Evolutionary conservation across 2,329 filamentous ascomycete species (phyloP).

Genomic region (Emmonsia crescens): DNA sequence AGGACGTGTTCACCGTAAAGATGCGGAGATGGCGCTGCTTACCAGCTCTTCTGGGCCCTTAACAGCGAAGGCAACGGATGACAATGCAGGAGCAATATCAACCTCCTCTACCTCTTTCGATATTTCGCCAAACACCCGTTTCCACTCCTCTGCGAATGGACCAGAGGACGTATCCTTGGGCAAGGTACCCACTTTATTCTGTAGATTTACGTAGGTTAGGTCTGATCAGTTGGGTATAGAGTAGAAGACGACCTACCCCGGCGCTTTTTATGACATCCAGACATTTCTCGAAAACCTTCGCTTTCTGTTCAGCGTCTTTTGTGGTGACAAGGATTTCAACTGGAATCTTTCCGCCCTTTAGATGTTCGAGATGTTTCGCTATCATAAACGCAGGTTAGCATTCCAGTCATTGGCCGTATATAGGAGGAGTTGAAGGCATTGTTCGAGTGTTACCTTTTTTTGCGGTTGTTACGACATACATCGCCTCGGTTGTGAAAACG

Average conservation of each 20-base stretch:
- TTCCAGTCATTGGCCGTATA: not conserved
- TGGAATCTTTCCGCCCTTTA: constrained; percentile 85
- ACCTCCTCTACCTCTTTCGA: constrained; percentile 81
- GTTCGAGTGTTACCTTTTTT: constrained; percentile 66
- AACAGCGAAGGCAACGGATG: constrained; percentile 71
- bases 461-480: constrained; percentile 88
- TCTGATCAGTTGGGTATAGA: not conserved
- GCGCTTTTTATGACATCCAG: constrained; percentile 76
- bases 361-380: constrained; percentile 86
- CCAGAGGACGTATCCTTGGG: constrained; percentile 75
- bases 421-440: not conserved
- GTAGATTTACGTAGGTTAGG: constrained; percentile 1
- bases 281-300: constrained; percentile 78
- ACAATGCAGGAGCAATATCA: constrained; percentile 73
- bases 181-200: constrained; percentile 85
- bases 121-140: constrained; percentile 63
- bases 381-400: constrained; percentile 14
- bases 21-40: constrained; percentile 17
- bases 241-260: constrained; percentile 52
- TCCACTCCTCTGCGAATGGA: constrained; percentile 95
- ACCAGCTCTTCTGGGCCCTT: constrained; percentile 90
- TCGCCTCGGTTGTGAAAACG: constrained; percentile 74
- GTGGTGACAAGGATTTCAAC: constrained; percentile 85
- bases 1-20: constrained; percentile 10
- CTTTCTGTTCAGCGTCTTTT: constrained; percentile 84